Conservation (phyloP, 331 rosid genomes). For the Malus hybrid region DNA sequence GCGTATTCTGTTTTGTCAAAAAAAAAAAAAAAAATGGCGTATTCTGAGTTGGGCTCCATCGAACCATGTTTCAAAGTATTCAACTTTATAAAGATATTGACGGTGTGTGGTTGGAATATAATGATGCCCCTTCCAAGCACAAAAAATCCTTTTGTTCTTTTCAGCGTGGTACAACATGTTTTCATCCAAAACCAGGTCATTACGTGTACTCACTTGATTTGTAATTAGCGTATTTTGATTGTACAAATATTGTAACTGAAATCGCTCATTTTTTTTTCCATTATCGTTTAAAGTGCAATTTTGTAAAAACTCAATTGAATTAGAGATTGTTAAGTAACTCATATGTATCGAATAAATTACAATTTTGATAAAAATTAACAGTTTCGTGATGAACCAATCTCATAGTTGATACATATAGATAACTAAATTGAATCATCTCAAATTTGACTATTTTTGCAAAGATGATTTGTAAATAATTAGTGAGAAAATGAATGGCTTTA, state of each 20-base stretch:
- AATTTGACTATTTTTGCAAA: too few relatives aligned
- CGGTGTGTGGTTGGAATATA: neutral
- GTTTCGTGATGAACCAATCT: neutral
- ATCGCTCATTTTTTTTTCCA: too few relatives aligned
- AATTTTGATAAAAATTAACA: too few relatives aligned
- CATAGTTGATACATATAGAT: too few relatives aligned
- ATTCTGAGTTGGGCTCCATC: neutral
- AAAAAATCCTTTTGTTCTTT: neutral
- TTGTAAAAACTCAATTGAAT: neutral
- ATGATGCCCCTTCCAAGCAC: neutral
- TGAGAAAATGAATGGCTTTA: neutral
- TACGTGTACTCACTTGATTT: too few relatives aligned
- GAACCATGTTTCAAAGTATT: neutral
- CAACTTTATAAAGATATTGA: neutral
- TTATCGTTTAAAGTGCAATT: neutral
- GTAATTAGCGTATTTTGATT: too few relatives aligned
- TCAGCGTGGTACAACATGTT: neutral
- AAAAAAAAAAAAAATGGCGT: neutral
- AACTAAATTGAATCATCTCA: rapidly evolving
- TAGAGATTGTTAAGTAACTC: neutral
- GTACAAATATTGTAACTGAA: neutral
- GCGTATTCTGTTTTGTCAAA: neutral
- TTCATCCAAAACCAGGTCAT: neutral
- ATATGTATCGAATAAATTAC: neutral
- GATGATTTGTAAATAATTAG: too few relatives aligned